These are phyloP conservation scores for Talaromyces wortmannii DNA, from an alignment of 495 filamentous ascomycete species.

Conservation along the genomic window DNA sequence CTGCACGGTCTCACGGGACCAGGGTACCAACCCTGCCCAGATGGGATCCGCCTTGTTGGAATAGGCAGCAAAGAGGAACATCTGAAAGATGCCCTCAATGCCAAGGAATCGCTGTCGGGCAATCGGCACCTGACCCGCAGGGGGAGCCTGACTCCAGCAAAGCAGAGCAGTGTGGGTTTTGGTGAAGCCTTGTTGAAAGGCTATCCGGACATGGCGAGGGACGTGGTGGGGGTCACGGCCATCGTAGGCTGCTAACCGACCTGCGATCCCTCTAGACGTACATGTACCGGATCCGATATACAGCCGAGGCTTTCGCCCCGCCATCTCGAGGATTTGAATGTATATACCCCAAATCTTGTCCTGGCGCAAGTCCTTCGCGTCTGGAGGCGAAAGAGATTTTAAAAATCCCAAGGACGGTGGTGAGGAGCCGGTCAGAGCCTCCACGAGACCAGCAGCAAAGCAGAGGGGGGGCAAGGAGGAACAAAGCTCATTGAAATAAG, in stretches of 20 bases:
- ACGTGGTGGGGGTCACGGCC: not conserved
- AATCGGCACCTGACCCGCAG: not conserved
- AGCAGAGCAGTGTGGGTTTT: not conserved
- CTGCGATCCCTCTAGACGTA: not conserved
- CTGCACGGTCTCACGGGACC: not conserved
- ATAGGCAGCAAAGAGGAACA: not conserved
- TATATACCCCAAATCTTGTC: not conserved
- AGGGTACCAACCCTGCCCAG: not conserved
- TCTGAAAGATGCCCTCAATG: not conserved
- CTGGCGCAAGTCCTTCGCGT: not conserved
- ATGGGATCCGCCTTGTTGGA: not conserved
- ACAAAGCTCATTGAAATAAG: not conserved
- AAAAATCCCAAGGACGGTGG: slow-evolving; percentile 1
- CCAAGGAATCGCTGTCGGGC: not conserved
- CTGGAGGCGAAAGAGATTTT: slow-evolving; percentile 1
- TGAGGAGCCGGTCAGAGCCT: not conserved
- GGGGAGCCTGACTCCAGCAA: not conserved
- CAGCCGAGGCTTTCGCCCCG: not conserved
- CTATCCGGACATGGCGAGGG: not conserved
- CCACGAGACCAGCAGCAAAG: not conserved
- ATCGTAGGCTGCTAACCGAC: not conserved
- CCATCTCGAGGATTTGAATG: not conserved
- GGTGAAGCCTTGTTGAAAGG: slow-evolving; percentile 1
- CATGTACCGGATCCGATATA: slow-evolving; percentile 1
- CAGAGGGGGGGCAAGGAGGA: not conserved